Base-by-base conservation (phyloP, 306 rosid species). In the Ziziphus jujuba region DNA sequence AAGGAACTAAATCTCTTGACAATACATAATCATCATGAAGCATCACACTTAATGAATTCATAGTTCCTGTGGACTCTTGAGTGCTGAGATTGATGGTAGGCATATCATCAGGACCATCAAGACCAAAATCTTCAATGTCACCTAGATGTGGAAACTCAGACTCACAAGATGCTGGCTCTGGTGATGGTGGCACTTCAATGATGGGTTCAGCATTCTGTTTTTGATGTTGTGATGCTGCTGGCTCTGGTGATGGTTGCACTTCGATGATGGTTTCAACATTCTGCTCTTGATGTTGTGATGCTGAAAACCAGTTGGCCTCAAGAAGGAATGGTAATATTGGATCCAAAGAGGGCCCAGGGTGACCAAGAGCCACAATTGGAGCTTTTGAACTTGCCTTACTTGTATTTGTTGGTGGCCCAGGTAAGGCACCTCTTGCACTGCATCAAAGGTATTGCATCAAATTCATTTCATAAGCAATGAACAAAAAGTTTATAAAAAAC, bases 241-340 rank as follows among this genome's bases (percentile, higher is more conserved):
- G 14, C 16, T 31, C 21, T 0, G 84, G 53, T 2, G 20, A 48
- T 13, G 9, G 19, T 48, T n/a, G 17, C 53, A 48, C 43, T 73
- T 88, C 93, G 49, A 91, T 56, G 52, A 88, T 81, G 11, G 93
- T 88, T 52, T 83, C 88, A 36, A 58, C 71, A 7, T 28, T 36
- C 6, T 57, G 33, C 9, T 34, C 20, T 44, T 28, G 33, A 6
- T 49, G 36, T 9, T 63, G 47, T 5, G 54, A 20, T 10, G 1
- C 53, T n/a, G 34, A 22, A 45, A 20, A 10, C n/a, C 10, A 35
- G 9, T 47, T 56, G 44, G 22, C 10, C 24, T 77, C 76, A 0
- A 21, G 43, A 49, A 62, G 25, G 38, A 33, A 35, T 14, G 20
- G 23, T 0, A 70, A 12, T 14, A n/a, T 5, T 59, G 44, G 35